Conservation (phyloP, 768 basidiomycete genomes). For the Termitomyces sp. region DNA sequence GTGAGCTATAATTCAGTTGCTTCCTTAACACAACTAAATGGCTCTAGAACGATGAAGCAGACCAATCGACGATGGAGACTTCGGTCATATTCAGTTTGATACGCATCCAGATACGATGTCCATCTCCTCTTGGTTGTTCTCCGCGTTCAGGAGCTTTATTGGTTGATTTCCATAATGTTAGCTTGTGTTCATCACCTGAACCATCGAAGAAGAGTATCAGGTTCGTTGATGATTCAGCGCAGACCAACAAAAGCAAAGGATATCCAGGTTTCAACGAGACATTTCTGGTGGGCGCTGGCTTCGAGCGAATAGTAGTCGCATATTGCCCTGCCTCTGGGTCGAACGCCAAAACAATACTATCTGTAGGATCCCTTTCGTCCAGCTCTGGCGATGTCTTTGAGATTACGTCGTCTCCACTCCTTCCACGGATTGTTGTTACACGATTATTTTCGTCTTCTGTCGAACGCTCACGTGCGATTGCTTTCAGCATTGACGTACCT, state of each 20-base stretch:
- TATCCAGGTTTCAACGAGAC: slow-evolving; percentile 7
- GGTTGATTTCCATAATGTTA: slow-evolving; percentile 54
- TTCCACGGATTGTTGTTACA: slow-evolving; percentile 29
- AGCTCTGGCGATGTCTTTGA: slow-evolving; percentile 11
- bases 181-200: slow-evolving; percentile 26
- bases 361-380: slow-evolving; percentile 37
- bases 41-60: background rate
- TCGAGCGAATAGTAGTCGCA: slow-evolving; percentile 43
- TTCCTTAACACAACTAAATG: background rate
- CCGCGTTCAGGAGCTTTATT: slow-evolving; percentile 67
- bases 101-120: slow-evolving; percentile 63
- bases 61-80: slow-evolving; percentile 16
- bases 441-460: slow-evolving; percentile 17
- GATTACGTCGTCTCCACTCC: slow-evolving; percentile 15
- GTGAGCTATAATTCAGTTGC: background rate
- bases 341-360: slow-evolving; percentile 41
- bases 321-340: slow-evolving; percentile 34
- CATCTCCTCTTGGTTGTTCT: slow-evolving; percentile 39
- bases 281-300: slow-evolving; percentile 32
- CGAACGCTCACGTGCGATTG: slow-evolving; percentile 15
- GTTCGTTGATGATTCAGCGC: slow-evolving; percentile 19
- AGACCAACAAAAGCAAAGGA: background rate
- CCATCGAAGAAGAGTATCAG: slow-evolving; percentile 18
- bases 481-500: slow-evolving; percentile 45
- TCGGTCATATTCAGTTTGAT: slow-evolving; percentile 46